These are phyloP conservation scores for Trametes elegans DNA, from an alignment of 768 basidiomycete genomes.

Conservation along the genomic window DNA sequence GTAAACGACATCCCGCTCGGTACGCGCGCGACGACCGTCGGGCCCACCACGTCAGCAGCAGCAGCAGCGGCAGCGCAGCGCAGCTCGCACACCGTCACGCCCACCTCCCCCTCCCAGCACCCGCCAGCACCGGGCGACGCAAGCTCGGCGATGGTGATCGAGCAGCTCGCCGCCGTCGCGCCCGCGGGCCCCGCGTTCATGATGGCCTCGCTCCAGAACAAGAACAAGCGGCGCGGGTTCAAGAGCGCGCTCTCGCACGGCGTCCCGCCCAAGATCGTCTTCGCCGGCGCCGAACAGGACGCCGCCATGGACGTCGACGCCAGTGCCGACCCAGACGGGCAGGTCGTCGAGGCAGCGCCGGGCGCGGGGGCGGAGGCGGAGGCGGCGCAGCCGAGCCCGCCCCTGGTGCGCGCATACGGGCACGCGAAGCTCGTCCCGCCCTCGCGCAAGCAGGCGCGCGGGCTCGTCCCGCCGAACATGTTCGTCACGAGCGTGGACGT, in stretches of 20 bases:
- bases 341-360: slow-evolving; percentile 7
- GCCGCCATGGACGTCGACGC: slow-evolving; percentile 1
- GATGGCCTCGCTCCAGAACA: slow-evolving; percentile 62
- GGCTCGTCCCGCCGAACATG: slow-evolving; percentile 55
- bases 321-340: slow-evolving; percentile 15
- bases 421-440: slow-evolving; percentile 64
- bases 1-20: slow-evolving; percentile 48
- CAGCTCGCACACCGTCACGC: neutral
- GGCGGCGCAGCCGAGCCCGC: too few species aligned
- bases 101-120: too few species aligned
- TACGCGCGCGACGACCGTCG: neutral
- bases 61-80: neutral
- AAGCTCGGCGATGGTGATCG: too few species aligned
- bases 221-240: slow-evolving; percentile 74
- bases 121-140: too few species aligned
- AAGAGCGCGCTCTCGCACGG: slow-evolving; percentile 46
- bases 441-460: slow-evolving; percentile 52
- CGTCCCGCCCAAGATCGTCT: slow-evolving; percentile 54
- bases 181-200: slow-evolving; percentile 32
- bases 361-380: too few species aligned
- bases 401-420: slow-evolving; percentile 26
- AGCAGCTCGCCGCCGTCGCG: too few species aligned
- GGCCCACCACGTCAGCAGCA: neutral
- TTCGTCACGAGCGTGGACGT: slow-evolving; percentile 75
- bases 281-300: slow-evolving; percentile 30